Evolutionary conservation across 148 eudicot genomes (phyloP).

Genomic region (Cornus suecica): DNA sequence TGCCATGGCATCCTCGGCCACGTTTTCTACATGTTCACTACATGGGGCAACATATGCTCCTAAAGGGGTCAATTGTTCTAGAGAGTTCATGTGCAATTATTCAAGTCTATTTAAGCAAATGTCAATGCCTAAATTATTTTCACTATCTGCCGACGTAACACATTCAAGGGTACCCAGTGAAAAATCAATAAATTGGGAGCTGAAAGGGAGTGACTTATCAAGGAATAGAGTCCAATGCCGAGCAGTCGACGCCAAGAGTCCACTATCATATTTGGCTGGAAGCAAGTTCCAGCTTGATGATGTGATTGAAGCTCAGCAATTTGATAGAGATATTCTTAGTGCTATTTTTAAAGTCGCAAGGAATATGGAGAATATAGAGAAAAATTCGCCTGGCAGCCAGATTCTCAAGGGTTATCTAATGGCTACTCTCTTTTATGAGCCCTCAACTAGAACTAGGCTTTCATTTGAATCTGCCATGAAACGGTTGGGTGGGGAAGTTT

Average conservation of each 20-base stretch:
- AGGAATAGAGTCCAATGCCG: slow-evolving; percentile 37
- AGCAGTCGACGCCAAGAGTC: slow-evolving; percentile 34
- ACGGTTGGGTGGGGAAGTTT: slow-evolving; percentile 93
- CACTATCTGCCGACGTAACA: slow-evolving; percentile 17
- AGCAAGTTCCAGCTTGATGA: slow-evolving; percentile 77
- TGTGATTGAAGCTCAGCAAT: slow-evolving; percentile 91
- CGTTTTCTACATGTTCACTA: slow-evolving; percentile 33
- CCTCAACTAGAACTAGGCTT: slow-evolving; percentile 95
- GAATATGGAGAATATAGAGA: slow-evolving; percentile 87
- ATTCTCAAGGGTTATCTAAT: slow-evolving; percentile 81
- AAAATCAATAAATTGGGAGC: slow-evolving; percentile 22
- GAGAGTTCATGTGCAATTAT: slow-evolving; percentile 18
- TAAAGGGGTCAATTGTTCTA: slow-evolving; percentile 15
- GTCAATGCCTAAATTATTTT: slow-evolving; percentile 6
- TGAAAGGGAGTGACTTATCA: slow-evolving; percentile 19
- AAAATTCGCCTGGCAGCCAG: slow-evolving; percentile 68
- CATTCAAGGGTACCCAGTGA: slow-evolving; percentile 17
- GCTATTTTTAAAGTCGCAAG: slow-evolving; percentile 85
- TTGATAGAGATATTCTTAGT: slow-evolving; percentile 74
- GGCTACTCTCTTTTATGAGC: slow-evolving; percentile 98
- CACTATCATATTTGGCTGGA: slow-evolving; percentile 38
- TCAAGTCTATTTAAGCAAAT: slow-evolving; percentile 17
- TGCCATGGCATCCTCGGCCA: slow-evolving; percentile 48
- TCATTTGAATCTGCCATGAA: slow-evolving; percentile 99
- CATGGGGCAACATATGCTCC: slow-evolving; percentile 25